Evolutionary conservation across 2,329 filamentous ascomycete genomes (phyloP).

Genomic region (Metarhizium anisopliae): DNA sequence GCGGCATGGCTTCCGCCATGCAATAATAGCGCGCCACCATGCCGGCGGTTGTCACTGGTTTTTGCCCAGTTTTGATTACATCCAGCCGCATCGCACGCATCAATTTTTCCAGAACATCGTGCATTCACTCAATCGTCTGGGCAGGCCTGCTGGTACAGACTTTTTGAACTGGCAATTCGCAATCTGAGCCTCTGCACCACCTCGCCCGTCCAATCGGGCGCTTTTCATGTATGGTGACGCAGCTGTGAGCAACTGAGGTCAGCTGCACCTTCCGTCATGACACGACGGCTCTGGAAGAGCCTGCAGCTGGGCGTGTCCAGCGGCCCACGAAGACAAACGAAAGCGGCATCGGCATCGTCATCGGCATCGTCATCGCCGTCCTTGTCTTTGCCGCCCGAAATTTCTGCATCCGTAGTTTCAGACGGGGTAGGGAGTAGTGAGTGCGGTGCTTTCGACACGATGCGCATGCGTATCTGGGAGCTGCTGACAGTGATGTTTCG

Average conservation of each 20-base stretch:
- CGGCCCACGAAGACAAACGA: background rate
- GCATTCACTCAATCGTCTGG: background rate
- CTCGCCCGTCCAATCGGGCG: background rate
- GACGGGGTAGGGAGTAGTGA: conserved; percentile 9
- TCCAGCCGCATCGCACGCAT: background rate
- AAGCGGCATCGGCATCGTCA: background rate
- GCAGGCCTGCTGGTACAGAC: background rate
- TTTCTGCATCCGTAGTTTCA: background rate
- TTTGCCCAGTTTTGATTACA: no score
- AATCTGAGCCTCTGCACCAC: background rate
- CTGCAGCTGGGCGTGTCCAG: conserved; percentile 5
- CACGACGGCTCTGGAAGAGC: conserved; percentile 7
- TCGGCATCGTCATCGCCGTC: background rate
- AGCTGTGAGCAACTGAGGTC: background rate
- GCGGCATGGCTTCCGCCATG: no score
- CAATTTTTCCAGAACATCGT: no score
- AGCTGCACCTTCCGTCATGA: conserved; percentile 7
- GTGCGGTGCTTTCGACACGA: background rate
- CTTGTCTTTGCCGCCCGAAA: conserved; percentile 4
- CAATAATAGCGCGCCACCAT: no score
- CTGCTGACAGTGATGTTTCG: background rate
- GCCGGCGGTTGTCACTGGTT: no score
- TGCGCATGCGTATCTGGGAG: background rate
- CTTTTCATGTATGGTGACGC: conserved; percentile 3
- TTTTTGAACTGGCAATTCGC: no score